These are phyloP conservation scores for Phialophora verrucosa DNA, from an alignment of 2,329 filamentous ascomycete species.

Conservation along the genomic window DNA sequence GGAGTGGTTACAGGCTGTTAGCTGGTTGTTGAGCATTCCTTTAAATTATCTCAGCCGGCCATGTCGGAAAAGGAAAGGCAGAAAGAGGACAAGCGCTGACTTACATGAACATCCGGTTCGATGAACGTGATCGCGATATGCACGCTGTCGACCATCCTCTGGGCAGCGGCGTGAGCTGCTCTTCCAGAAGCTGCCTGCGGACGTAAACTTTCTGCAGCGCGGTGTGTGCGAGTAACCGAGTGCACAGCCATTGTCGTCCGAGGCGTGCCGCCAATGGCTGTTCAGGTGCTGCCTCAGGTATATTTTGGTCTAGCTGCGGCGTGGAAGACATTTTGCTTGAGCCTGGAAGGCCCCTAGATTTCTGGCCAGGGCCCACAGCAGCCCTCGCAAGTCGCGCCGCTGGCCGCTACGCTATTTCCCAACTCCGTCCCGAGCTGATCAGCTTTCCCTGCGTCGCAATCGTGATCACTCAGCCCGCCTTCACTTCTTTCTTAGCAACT, in stretches of 20 bases:
- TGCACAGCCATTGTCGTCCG: conserved; percentile 6
- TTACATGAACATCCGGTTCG: neutral
- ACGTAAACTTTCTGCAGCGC: neutral
- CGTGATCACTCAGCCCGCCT: conserved; percentile 33
- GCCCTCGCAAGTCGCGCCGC: conserved; percentile 14
- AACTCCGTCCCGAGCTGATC: conserved; percentile 23
- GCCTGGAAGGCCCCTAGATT: conserved; percentile 18
- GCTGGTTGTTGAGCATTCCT: conserved; percentile 6
- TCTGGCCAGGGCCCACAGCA: neutral
- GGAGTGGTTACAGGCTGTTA: conserved; percentile 16
- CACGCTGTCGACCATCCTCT: conserved; percentile 11
- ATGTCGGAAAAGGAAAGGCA: conserved; percentile 19
- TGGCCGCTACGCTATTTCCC: conserved; percentile 10
- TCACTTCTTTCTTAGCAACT: conserved; percentile 15
- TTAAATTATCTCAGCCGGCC: conserved; percentile 23
- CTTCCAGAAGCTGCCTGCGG: conserved; percentile 2
- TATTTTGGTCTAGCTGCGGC: neutral
- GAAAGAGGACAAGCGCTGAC: conserved; percentile 29
- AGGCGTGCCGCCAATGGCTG: conserved; percentile 7
- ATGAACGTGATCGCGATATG: conserved; percentile 1
- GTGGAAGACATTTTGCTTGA: conserved; percentile 6
- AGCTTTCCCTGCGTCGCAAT: conserved; percentile 4
- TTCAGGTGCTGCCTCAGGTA: conserved; percentile 1
- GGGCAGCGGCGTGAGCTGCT: neutral
- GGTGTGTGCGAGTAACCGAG: neutral